phyloP scores from a whole-genome alignment of 805 yeast species.

The Hyphopichia homilentoma region DNA sequence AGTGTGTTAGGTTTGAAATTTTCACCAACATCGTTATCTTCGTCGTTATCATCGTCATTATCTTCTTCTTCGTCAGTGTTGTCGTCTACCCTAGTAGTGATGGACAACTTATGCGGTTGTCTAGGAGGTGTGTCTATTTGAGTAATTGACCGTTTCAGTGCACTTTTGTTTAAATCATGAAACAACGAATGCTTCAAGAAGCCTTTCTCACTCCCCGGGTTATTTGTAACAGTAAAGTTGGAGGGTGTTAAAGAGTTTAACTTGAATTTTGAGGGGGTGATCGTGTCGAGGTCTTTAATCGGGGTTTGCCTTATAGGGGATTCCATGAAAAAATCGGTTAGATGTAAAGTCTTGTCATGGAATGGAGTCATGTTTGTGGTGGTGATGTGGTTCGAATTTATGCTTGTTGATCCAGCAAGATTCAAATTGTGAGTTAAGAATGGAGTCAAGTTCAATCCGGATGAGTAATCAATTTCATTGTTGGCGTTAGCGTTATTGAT shows the following conservation, averaged over 20 bases:
- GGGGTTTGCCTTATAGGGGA: constrained; percentile 38
- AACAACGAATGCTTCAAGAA: constrained; percentile 13
- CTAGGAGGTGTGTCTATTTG: constrained; percentile 37
- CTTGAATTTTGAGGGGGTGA: constrained; percentile 38
- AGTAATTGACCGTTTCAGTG: constrained; percentile 32
- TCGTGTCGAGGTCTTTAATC: constrained; percentile 30
- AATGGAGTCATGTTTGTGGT: constrained; percentile 35
- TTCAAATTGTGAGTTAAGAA: constrained; percentile 32
- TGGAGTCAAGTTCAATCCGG: constrained; percentile 39
- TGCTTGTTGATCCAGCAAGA: neutral
- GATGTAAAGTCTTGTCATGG: constrained; percentile 38
- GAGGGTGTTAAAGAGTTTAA: constrained; percentile 13
- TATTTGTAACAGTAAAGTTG: neutral
- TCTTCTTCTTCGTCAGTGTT: constrained; percentile 8
- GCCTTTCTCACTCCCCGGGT: constrained; percentile 6
- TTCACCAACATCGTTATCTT: constrained; percentile 12
- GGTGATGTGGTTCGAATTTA: constrained; percentile 12
- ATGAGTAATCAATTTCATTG: constrained; percentile 24
- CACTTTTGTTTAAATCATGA: constrained; percentile 22
- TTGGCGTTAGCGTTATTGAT: constrained; percentile 3
- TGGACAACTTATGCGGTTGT: constrained; percentile 27
- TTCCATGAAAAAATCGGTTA: constrained; percentile 42
- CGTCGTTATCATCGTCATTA: constrained; percentile 14
- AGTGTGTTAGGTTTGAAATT: constrained; percentile 5
- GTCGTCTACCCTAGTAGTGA: constrained; percentile 12